These are phyloP conservation scores for Calonectria honghensis DNA, from an alignment of 2,329 filamentous ascomycete species.

Conservation along the genomic window DNA sequence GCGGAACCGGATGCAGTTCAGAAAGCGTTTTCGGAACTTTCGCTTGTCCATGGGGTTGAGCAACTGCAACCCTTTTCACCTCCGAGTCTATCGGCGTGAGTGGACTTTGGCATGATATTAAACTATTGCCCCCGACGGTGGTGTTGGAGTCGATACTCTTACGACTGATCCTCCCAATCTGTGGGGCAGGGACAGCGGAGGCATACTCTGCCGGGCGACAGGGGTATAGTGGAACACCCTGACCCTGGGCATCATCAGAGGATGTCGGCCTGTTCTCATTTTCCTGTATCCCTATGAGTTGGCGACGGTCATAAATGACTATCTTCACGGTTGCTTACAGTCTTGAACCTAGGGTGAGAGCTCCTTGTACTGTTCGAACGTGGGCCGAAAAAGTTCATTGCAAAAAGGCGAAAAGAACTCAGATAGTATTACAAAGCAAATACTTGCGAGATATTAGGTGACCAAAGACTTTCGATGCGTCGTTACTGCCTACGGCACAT, in stretches of 20 bases:
- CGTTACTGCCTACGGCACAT: not conserved
- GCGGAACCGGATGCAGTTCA: not conserved
- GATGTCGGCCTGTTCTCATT: not conserved
- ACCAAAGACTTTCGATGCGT: not conserved
- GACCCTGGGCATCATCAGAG: not conserved
- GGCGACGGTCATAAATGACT: not conserved
- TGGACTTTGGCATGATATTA: not conserved
- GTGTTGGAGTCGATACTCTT: not conserved
- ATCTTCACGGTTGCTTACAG: not conserved
- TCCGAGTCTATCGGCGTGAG: too few relatives aligned
- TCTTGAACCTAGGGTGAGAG: too few relatives aligned
- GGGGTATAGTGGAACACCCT: too few relatives aligned
- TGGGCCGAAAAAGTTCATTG: not conserved
- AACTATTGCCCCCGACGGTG: not conserved
- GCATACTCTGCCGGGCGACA: too few relatives aligned
- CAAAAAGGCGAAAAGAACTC: not conserved
- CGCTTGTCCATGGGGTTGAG: not conserved
- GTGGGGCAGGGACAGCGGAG: too few relatives aligned
- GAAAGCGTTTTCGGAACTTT: not conserved
- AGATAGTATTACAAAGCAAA: not conserved
- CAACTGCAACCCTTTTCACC: accelerated
- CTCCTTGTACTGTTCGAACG: not conserved
- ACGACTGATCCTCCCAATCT: not conserved
- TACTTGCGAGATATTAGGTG: too few relatives aligned
- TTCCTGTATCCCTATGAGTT: not conserved